Conservation (phyloP, 306 rosid genomes). For the Elaeagnus macrophylla region DNA sequence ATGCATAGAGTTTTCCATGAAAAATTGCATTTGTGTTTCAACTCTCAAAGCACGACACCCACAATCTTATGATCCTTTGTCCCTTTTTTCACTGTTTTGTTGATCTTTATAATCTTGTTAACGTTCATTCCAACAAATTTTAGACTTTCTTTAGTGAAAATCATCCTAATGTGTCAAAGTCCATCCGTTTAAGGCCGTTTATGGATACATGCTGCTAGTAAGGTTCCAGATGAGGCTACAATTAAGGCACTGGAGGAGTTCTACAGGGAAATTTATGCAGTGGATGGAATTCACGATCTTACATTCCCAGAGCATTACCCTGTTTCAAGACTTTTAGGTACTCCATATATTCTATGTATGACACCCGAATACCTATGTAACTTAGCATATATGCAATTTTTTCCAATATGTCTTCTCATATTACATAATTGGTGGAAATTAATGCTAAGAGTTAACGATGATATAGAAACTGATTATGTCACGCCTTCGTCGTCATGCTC, state of each 20-base stretch:
- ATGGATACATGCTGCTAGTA: conserved; percentile 96
- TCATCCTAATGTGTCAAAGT: not conserved
- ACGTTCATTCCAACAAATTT: too few species aligned
- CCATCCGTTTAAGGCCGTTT: conserved; percentile 58
- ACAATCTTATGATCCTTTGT: too few species aligned
- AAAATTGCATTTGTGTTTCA: too few species aligned
- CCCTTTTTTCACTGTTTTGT: too few species aligned
- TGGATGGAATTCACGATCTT: conserved; percentile 63
- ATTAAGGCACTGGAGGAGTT: conserved; percentile 89
- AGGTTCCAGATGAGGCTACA: conserved; percentile 87
- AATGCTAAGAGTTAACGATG: too few species aligned
- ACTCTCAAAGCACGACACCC: too few species aligned
- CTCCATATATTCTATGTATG: conserved; percentile 15
- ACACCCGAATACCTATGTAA: not conserved
- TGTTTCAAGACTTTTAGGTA: conserved; percentile 84
- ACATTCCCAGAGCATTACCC: conserved; percentile 82
- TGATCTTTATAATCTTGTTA: too few species aligned
- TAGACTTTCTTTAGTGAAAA: too few species aligned
- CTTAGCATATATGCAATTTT: not conserved
- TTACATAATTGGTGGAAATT: not conserved
- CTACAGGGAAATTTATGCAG: conserved; percentile 69
- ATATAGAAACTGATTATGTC: too few species aligned
- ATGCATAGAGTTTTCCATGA: too few species aligned
- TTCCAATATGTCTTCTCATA: not conserved
- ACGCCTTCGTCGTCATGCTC: too few species aligned